Evolutionary conservation across 2,329 filamentous ascomycete species (phyloP).

Genomic region (Pestalotiopsis sp.): DNA sequence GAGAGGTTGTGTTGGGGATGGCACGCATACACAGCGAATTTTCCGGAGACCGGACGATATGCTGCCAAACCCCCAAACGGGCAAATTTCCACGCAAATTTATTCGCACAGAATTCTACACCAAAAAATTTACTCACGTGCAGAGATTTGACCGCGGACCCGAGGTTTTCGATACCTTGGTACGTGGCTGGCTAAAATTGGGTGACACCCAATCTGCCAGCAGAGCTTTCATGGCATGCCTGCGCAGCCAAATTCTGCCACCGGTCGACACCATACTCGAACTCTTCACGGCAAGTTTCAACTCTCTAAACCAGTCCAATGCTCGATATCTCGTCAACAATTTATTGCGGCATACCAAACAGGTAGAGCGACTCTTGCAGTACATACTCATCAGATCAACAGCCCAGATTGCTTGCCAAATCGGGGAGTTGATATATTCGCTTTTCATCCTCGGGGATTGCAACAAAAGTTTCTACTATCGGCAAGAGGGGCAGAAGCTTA

Average conservation of each 20-base stretch:
- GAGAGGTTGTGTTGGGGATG: slow-evolving; percentile 41
- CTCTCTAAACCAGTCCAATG: slow-evolving; percentile 21
- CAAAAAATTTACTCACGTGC: slow-evolving; percentile 33
- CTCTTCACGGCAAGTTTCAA: slow-evolving; percentile 28
- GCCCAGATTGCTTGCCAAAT: slow-evolving; percentile 19
- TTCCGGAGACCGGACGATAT: slow-evolving; percentile 32
- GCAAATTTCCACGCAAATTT: slow-evolving; percentile 23
- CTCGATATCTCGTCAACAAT: slow-evolving; percentile 26
- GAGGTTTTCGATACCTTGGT: slow-evolving; percentile 49
- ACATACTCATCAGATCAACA: slow-evolving; percentile 19
- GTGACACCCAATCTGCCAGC: slow-evolving; percentile 26
- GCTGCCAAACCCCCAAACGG: slow-evolving; percentile 23
- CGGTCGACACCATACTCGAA: slow-evolving; percentile 26
- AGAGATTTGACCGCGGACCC: slow-evolving; percentile 41
- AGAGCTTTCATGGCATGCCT: slow-evolving; percentile 31
- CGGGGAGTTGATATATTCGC: slow-evolving; percentile 23
- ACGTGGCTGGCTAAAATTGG: slow-evolving; percentile 50
- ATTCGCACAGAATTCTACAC: slow-evolving; percentile 31
- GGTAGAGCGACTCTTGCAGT: slow-evolving; percentile 23
- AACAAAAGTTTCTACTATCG: slow-evolving; percentile 20
- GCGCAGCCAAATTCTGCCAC: slow-evolving; percentile 22
- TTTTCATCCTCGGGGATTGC: slow-evolving; percentile 28
- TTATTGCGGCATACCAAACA: slow-evolving; percentile 23
- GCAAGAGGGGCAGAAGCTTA: neutral
- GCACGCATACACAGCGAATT: slow-evolving; percentile 21